A percentile compares a stretch with the other conserved stretches of the same genome.
These are phyloP conservation scores for Neurospora sp. DNA, from an alignment of 495 filamentous ascomycete genomes.

Conservation along the genomic window DNA sequence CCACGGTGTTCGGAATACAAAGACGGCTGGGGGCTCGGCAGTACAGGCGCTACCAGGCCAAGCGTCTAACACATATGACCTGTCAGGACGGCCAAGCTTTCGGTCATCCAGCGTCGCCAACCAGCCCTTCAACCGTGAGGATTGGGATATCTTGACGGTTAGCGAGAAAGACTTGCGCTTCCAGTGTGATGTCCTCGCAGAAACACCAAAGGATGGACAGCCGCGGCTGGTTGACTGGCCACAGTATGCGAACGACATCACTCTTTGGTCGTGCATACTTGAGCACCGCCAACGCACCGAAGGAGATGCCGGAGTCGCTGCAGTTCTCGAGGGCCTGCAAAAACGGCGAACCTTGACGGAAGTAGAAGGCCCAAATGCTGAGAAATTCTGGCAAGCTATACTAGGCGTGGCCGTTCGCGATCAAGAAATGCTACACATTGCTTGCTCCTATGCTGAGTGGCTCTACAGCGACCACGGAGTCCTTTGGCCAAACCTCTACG, in stretches of 20 bases:
- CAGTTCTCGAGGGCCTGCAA: slow-evolving; percentile 24
- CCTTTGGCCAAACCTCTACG: slow-evolving; percentile 36
- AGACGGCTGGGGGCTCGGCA: not conserved
- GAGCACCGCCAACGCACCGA: slow-evolving; percentile 50
- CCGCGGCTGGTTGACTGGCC: slow-evolving; percentile 45
- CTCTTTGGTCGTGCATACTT: slow-evolving; percentile 56
- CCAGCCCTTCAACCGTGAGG: slow-evolving; percentile 8
- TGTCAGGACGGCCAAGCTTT: not conserved
- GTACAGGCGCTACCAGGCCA: not conserved
- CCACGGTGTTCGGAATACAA: not conserved
- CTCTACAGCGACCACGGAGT: slow-evolving; percentile 38
- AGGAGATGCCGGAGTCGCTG: slow-evolving; percentile 43
- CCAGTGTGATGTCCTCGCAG: slow-evolving; percentile 42
- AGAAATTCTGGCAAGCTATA: slow-evolving; percentile 54
- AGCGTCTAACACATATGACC: slow-evolving; percentile 7
- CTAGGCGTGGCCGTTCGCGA: slow-evolving; percentile 32
- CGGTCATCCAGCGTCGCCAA: not conserved
- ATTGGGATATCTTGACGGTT: slow-evolving; percentile 11
- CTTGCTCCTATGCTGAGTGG: slow-evolving; percentile 46
- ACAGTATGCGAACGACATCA: slow-evolving; percentile 38
- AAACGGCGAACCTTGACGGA: slow-evolving; percentile 18
- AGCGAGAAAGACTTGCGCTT: slow-evolving; percentile 17
- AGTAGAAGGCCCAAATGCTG: slow-evolving; percentile 15
- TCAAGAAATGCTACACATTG: slow-evolving; percentile 32
- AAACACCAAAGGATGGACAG: slow-evolving; percentile 11